A percentile compares a stretch with the other conserved stretches of the same genome.
phyloP scores from a whole-genome alignment of 371 early-diverging fungal species.

The Mortierella sp. region DNA sequence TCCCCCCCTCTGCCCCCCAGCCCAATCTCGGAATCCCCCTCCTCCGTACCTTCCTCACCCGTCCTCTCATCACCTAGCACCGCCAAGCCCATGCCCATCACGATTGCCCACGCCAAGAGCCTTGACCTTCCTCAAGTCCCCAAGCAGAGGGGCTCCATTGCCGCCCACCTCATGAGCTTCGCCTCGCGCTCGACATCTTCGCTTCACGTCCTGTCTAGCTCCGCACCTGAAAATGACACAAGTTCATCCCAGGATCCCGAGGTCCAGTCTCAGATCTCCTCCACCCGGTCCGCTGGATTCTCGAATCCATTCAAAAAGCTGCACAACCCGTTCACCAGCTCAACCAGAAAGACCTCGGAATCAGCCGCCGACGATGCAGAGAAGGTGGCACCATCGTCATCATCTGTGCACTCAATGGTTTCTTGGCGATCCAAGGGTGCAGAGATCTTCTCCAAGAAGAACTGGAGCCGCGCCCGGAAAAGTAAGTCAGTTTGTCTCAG shows the following conservation, averaged over 20 bases:
- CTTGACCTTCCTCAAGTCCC: conserved; percentile 21
- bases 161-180: conserved; percentile 42
- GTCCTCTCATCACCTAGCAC: conserved; percentile 6
- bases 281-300: conserved; percentile 29
- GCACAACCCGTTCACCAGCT: conserved; percentile 26
- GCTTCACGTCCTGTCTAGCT: conserved; percentile 38
- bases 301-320: conserved; percentile 51
- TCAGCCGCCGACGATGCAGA: conserved; percentile 14
- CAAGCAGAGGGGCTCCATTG: conserved; percentile 45
- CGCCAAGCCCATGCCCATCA: conserved; percentile 27
- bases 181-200: conserved; percentile 42
- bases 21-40: background rate
- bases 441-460: conserved; percentile 48
- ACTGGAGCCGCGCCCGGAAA: conserved; percentile 47
- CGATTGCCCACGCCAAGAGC: conserved; percentile 13
- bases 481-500: conserved; percentile 34
- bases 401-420: conserved; percentile 45
- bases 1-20: conserved; percentile 9
- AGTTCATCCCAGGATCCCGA: conserved; percentile 17
- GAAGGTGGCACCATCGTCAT: conserved; percentile 25
- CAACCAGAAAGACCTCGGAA: conserved; percentile 4
- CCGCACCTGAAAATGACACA: conserved; percentile 24
- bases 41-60: conserved; percentile 11
- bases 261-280: conserved; percentile 23
- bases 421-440: conserved; percentile 53